phyloP scores from a whole-genome alignment of 176 grass and related monocot species.

The Ensete glaucum region DNA sequence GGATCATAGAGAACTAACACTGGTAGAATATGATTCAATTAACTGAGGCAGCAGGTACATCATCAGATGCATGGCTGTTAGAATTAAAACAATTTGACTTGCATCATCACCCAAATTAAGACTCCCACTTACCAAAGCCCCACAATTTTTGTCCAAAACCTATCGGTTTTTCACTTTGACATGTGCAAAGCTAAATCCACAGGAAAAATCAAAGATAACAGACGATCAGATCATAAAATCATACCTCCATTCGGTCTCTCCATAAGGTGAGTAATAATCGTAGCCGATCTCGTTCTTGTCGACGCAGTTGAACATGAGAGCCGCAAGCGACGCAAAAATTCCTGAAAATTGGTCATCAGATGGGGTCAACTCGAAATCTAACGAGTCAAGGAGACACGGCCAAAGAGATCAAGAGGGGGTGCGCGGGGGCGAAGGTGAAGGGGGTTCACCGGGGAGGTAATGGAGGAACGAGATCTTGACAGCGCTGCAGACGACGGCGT shows the following conservation, averaged over 20 bases:
- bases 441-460: conserved; percentile 70
- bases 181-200: not conserved
- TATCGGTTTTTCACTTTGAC: no score
- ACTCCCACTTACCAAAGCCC: not conserved
- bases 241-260: conserved; percentile 37
- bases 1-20: not conserved
- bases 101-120: not conserved
- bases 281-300: conserved; percentile 1
- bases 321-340: conserved; percentile 55
- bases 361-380: conserved; percentile 7
- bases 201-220: no score
- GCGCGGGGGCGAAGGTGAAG: not conserved
- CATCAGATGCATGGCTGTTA: no score
- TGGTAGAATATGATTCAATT: not conserved
- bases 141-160: not conserved
- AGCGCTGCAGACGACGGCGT: conserved; percentile 86
- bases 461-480: conserved; percentile 81
- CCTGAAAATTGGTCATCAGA: conserved; percentile 16
- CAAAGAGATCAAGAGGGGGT: not conserved
- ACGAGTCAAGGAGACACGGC: not conserved
- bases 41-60: not conserved
- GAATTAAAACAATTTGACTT: not conserved
- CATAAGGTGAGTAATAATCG: conserved; percentile 62
- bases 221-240: no score
- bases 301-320: conserved; percentile 86